These are phyloP conservation scores for Colletotrichum sp. DNA, from an alignment of 2,329 filamentous ascomycete genomes.

Conservation along the genomic window DNA sequence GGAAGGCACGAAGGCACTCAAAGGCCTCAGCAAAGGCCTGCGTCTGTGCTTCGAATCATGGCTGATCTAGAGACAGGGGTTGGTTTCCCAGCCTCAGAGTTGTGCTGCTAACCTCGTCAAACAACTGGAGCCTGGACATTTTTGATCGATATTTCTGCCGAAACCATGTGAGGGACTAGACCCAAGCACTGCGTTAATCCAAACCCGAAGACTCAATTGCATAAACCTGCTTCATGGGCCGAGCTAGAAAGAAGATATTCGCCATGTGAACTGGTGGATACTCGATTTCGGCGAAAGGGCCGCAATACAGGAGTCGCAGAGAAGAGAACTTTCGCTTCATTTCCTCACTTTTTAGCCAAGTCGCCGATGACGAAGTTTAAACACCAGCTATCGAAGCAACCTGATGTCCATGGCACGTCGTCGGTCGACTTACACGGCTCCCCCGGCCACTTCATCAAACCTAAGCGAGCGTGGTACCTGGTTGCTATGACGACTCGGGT, in stretches of 20 bases:
- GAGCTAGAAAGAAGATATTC: too few species aligned
- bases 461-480: neutral
- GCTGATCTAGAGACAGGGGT: neutral
- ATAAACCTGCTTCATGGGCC: neutral
- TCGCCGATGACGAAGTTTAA: neutral
- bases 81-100: neutral
- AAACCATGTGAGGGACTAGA: neutral
- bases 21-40: neutral
- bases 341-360: neutral
- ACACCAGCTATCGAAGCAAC: neutral
- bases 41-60: neutral
- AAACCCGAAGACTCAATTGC: neutral
- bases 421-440: neutral
- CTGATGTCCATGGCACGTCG: neutral
- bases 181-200: neutral
- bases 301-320: neutral
- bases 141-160: neutral
- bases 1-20: neutral
- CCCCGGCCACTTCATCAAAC: neutral
- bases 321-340: neutral
- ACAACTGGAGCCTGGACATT: neutral
- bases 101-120: neutral
- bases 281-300: neutral
- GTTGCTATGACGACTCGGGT: conserved; percentile 9
- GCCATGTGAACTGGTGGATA: neutral